These are phyloP conservation scores for Phytophthora pinifolia DNA, from an alignment of 352 stramenopile genomes.

Conservation along the genomic window DNA sequence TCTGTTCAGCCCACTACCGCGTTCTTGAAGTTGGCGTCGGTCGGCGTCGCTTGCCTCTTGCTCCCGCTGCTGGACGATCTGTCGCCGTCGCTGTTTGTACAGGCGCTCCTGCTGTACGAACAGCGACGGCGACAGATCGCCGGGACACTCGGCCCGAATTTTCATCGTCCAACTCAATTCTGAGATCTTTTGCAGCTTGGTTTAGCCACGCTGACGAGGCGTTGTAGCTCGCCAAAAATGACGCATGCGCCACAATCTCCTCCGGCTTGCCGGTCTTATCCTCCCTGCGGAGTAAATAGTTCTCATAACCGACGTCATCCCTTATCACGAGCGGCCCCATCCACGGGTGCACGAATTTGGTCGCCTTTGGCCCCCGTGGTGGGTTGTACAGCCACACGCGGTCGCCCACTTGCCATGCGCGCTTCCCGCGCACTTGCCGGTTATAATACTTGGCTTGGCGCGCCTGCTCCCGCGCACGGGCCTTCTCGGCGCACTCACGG, in stretches of 20 bases:
- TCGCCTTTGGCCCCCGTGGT: not conserved
- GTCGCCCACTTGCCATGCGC: not conserved
- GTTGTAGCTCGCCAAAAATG: conserved; percentile 2
- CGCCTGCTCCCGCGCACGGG: not conserved
- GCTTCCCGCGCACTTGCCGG: not conserved
- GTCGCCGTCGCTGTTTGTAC: no score
- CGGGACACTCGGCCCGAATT: no score
- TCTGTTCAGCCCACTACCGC: no score
- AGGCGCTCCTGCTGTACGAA: no score
- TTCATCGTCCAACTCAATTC: no score
- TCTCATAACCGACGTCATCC: not conserved
- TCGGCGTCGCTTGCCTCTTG: no score
- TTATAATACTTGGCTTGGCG: not conserved
- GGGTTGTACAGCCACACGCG: not conserved
- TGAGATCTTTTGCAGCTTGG: no score
- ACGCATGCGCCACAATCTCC: not conserved
- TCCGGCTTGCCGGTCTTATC: not conserved
- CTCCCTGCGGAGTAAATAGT: not conserved
- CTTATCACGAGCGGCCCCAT: not conserved
- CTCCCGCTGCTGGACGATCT: no score
- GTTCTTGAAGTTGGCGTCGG: no score
- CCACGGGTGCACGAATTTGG: conserved; percentile 1
- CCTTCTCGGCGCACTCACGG: not conserved
- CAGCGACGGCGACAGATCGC: no score
- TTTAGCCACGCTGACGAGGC: not conserved